Evolutionary conservation across 352 stramenopile genomes (phyloP), one percentile per base, ranked within the genome.

Genomic region (Phytopythium ostracodes): DNA sequence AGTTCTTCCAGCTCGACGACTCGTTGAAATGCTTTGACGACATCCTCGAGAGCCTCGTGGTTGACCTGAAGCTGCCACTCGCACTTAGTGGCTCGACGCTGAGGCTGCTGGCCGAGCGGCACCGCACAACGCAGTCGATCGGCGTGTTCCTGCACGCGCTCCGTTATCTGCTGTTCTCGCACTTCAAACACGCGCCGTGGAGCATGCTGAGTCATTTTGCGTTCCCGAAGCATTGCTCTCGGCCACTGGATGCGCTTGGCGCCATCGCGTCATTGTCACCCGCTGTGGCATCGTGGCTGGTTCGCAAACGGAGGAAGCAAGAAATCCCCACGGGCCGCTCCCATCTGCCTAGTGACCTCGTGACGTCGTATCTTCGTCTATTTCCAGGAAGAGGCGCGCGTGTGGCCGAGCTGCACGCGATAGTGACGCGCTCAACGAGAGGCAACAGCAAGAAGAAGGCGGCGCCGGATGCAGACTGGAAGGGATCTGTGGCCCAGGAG

Each of bases 1-100:
- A 92, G 60, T 92, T 93, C 40, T 93, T 92, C 60, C 74, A 75
- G 18, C 68, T 94, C 7, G 70, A 91, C 38, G 84, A 96, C 60
- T 92, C 85, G 2, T 78, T 74, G 42, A 89, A 88, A 49, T 85
- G 81, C 55, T 90, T 91, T 49, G 69, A 89, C 27, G 75, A 91
- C 62, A 81, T 96, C 35, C 27, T 92, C 15, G 83, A 96, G 46
- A 63, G 73, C 7, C 71, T 96, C 14, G 71, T 94, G 4, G 82
- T 93, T 9, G 68, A 88, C 18, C 70, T 74, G 20, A 76, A 84
- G 33, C 68, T 91, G 10, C 84, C 87, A 1, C 56, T 96, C 29
- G 65, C 61, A 27, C 59, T 92, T 2, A 73, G 65, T 2, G 81
- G 84, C 12, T 42, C 77, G 29, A 71, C 87, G 1, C 58, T 94